A percentile compares a stretch with the other conserved stretches of the same genome.
These are phyloP conservation scores for Protea cynaroides DNA, from an alignment of 164 flowering plant genomes.

Conservation along the genomic window DNA sequence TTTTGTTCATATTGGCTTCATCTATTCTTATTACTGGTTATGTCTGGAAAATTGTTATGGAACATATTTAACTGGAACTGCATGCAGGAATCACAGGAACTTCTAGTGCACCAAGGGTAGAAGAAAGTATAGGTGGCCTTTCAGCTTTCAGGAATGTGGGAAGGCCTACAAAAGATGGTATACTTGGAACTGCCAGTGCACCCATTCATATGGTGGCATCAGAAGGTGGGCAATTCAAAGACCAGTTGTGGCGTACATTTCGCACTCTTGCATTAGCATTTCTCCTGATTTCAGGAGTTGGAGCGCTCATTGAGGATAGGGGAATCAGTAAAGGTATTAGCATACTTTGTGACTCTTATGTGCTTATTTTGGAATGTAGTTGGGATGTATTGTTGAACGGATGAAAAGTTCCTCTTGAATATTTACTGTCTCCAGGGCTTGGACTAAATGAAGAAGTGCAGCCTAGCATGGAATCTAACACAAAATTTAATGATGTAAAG, in stretches of 20 bases:
- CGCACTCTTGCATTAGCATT: slow-evolving; percentile 49
- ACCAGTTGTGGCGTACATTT: slow-evolving; percentile 59
- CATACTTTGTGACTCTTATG: neutral
- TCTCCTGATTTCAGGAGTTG: slow-evolving; percentile 52
- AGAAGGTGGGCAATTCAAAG: slow-evolving; percentile 49
- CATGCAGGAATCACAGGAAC: slow-evolving; percentile 14
- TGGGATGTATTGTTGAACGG: neutral
- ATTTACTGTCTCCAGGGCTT: slow-evolving; percentile 31
- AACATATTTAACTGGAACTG: neutral
- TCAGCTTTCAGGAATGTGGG: slow-evolving; percentile 47
- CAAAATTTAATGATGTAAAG: slow-evolving; percentile 73
- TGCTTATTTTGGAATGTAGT: neutral
- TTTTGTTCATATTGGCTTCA: too few species aligned
- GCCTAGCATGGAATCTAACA: slow-evolving; percentile 61
- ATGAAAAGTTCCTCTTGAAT: neutral
- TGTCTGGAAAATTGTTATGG: too few species aligned
- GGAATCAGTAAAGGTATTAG: slow-evolving; percentile 53
- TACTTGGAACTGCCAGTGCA: slow-evolving; percentile 52
- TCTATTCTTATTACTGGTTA: too few species aligned
- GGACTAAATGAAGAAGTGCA: slow-evolving; percentile 51
- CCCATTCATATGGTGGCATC: slow-evolving; percentile 62
- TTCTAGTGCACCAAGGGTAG: slow-evolving; percentile 20
- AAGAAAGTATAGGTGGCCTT: slow-evolving; percentile 36
- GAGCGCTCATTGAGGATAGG: slow-evolving; percentile 56
- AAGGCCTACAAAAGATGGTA: slow-evolving; percentile 43